Conservation (phyloP, 2,329 filamentous ascomycete genomes). For the Paraconiothyrium sp. region DNA sequence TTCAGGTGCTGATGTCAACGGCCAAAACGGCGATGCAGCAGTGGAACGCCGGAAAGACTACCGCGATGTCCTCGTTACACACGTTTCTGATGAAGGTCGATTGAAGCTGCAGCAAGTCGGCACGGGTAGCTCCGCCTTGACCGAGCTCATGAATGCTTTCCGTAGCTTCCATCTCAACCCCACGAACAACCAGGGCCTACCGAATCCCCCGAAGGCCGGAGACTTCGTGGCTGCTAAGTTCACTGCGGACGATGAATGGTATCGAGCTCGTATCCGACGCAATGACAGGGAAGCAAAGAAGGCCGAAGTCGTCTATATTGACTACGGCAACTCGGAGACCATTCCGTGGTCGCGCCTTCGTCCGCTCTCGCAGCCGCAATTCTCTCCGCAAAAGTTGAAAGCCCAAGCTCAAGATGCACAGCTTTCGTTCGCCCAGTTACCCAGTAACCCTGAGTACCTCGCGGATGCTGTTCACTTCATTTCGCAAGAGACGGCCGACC, state of each 20-base stretch:
- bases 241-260: slow-evolving; percentile 90
- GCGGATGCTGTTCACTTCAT: slow-evolving; percentile 80
- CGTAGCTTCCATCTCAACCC: slow-evolving; percentile 88
- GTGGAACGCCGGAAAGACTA: slow-evolving; percentile 82
- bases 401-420: slow-evolving; percentile 87
- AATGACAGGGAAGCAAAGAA: slow-evolving; percentile 90
- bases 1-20: slow-evolving; percentile 58
- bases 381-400: slow-evolving; percentile 82
- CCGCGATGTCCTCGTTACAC: slow-evolving; percentile 90
- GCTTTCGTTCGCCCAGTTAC: slow-evolving; percentile 89
- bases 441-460: slow-evolving; percentile 82
- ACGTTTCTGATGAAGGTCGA: slow-evolving; percentile 82
- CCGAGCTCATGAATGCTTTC: slow-evolving; percentile 90
- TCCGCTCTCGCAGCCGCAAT: slow-evolving; percentile 80
- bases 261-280: slow-evolving; percentile 87
- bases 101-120: slow-evolving; percentile 94
- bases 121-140: slow-evolving; percentile 82
- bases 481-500: slow-evolving; percentile 75
- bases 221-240: slow-evolving; percentile 93
- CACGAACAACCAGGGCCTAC: slow-evolving; percentile 77
- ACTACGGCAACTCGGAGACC: slow-evolving; percentile 95
- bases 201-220: slow-evolving; percentile 84
- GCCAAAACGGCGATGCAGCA: slow-evolving; percentile 62
- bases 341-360: slow-evolving; percentile 86
- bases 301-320: slow-evolving; percentile 91